Evolutionary conservation across 2,329 filamentous ascomycete species (phyloP).

Genomic region (Penicillium sp.): DNA sequence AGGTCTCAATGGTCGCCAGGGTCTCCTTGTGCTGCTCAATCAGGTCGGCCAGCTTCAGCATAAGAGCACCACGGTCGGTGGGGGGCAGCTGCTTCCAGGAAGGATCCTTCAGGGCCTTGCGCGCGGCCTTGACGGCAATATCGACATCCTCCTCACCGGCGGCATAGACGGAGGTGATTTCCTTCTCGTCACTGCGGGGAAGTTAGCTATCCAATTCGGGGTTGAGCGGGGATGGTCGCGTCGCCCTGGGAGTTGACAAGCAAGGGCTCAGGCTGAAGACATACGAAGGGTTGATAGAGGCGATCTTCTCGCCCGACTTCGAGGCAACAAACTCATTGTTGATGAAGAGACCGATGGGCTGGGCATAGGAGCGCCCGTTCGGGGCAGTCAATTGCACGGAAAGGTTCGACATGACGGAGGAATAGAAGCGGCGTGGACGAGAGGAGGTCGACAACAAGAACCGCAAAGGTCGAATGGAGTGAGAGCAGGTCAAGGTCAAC

Average conservation of each 20-base stretch:
- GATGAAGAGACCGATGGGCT: conserved; percentile 80
- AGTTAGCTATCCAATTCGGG: conserved; percentile 16
- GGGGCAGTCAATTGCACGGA: conserved; percentile 69
- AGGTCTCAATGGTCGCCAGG: conserved; percentile 71
- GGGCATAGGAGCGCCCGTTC: conserved; percentile 72
- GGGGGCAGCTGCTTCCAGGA: conserved; percentile 39
- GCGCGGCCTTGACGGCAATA: conserved; percentile 38
- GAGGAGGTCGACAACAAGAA: conserved; percentile 12
- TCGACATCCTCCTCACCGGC: conserved; percentile 40
- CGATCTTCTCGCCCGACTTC: conserved; percentile 66
- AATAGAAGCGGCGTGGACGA: conserved; percentile 29
- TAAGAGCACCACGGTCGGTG: conserved; percentile 67
- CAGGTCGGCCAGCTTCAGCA: conserved; percentile 72
- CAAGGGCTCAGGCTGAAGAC: conserved; percentile 13
- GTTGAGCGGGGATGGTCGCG: background rate
- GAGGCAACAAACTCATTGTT: conserved; percentile 78
- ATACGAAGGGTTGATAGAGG: conserved; percentile 68
- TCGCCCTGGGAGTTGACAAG: background rate
- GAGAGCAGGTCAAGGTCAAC: conserved; percentile 12
- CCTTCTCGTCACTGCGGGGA: conserved; percentile 61
- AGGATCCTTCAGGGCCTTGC: conserved; percentile 39
- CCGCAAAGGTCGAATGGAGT: conserved; percentile 13
- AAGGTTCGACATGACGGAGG: conserved; percentile 42
- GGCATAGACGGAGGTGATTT: conserved; percentile 74
- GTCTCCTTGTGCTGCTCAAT: conserved; percentile 67